These are phyloP conservation scores for Diaporthe eres DNA, from an alignment of 2,329 filamentous ascomycete species.

Conservation along the genomic window DNA sequence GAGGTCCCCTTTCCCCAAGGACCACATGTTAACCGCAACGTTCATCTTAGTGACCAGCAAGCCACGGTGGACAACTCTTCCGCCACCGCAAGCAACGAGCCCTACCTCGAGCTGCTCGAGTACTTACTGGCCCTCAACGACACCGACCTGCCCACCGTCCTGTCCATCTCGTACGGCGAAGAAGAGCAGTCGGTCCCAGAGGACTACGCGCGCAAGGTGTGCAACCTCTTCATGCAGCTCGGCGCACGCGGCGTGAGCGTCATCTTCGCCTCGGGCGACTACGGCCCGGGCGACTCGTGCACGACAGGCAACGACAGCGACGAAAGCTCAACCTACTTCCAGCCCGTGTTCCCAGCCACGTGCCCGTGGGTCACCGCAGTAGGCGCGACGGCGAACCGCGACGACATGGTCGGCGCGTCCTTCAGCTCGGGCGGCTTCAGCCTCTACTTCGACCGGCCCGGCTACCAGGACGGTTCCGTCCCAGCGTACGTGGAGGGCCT, in stretches of 20 bases:
- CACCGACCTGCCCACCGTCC: conserved; percentile 68
- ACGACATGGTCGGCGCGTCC: conserved; percentile 62
- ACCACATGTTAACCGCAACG: background rate
- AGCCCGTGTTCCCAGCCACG: conserved; percentile 67
- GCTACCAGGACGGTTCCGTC: conserved; percentile 57
- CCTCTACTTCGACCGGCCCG: conserved; percentile 58
- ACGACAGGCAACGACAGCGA: conserved; percentile 66
- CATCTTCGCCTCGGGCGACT: conserved; percentile 73
- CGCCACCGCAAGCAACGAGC: background rate
- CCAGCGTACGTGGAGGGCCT: conserved; percentile 51
- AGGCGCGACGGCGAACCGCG: conserved; percentile 64
- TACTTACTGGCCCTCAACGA: conserved; percentile 65
- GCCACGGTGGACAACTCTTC: background rate
- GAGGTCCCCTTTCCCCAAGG: background rate
- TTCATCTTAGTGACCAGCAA: background rate
- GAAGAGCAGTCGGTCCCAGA: conserved; percentile 75
- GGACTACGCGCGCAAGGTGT: conserved; percentile 73
- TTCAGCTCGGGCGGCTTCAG: conserved; percentile 61
- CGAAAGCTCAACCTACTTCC: conserved; percentile 62
- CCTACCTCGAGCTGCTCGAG: conserved; percentile 61
- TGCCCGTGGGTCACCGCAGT: conserved; percentile 73
- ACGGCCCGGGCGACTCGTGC: conserved; percentile 55
- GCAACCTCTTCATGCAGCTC: conserved; percentile 74
- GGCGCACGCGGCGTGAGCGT: conserved; percentile 77
- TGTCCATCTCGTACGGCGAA: conserved; percentile 77